A percentile compares a stretch with the other conserved stretches of the same genome.
Evolutionary conservation across 1,139 yeast genomes (phyloP).

Genomic region (Pichia sp.): DNA sequence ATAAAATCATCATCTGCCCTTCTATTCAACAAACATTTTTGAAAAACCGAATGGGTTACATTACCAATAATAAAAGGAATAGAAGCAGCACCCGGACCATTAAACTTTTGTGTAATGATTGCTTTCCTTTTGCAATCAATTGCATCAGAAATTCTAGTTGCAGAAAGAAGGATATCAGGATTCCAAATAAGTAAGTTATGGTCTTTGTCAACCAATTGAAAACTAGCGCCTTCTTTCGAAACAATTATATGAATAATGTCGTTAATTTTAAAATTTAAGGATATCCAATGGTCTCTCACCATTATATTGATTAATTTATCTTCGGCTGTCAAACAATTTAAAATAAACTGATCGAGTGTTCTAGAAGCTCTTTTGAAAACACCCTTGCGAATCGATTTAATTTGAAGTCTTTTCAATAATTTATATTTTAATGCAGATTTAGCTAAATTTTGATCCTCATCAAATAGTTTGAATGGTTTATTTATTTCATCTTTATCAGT

Average conservation of each 20-base stretch:
- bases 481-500: background rate
- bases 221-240: slow-evolving; percentile 32
- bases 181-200: slow-evolving; percentile 64
- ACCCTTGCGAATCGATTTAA: slow-evolving; percentile 34
- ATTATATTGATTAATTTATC: slow-evolving; percentile 37
- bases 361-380: slow-evolving; percentile 31
- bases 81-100: slow-evolving; percentile 49
- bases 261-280: slow-evolving; percentile 34
- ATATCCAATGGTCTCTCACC: slow-evolving; percentile 35
- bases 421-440: slow-evolving; percentile 40
- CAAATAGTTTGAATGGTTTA: slow-evolving; percentile 12
- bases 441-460: slow-evolving; percentile 31
- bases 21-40: slow-evolving; percentile 47
- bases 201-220: slow-evolving; percentile 46
- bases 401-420: slow-evolving; percentile 46
- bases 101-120: slow-evolving; percentile 50
- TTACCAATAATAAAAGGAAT: slow-evolving; percentile 68
- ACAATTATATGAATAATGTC: slow-evolving; percentile 59
- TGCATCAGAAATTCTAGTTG: slow-evolving; percentile 77
- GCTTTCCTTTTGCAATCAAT: slow-evolving; percentile 67
- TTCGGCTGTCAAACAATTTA: slow-evolving; percentile 40
- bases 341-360: slow-evolving; percentile 40
- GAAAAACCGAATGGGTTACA: slow-evolving; percentile 74
- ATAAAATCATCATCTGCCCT: slow-evolving; percentile 42
- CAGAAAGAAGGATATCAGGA: slow-evolving; percentile 77